Base-by-base conservation (phyloP, 768 basidiomycete species). In the Paxillus ammoniavirescens region DNA sequence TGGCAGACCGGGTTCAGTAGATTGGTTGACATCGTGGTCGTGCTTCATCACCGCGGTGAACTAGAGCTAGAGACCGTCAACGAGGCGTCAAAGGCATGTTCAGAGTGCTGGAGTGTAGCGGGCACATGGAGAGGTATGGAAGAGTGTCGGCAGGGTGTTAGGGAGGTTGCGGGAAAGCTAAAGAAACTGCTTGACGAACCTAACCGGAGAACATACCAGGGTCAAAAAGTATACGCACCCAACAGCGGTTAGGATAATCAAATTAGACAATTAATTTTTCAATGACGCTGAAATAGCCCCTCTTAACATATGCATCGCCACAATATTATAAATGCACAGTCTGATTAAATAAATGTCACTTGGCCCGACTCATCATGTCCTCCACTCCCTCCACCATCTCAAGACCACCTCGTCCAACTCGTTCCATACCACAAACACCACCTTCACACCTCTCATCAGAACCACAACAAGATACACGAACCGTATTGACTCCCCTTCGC, bases 81-180 rank as follows among this genome's bases (percentile, higher is more conserved):
- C 62, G 82, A 79, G 40, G 87, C 87, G 1, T 65, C 66, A 49
- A 65, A 64, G 61, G 75, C 81, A 13, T 90, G 89, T 61, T 87
- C 86, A 15, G 91, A 93, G 65, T 90, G 89, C 66, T 93, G 90
- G 90, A 82, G 77, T 14, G 81, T 83, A 2, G 81, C 84, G 0
- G 82, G 81, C 0, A 79, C 81, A 17, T 91, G 87, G 86, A 73
- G 79, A 30, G 86, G 82, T 14, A 70, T 91, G 56, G 82, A 82
- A 41, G 82, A 83, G 18, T 82, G 81, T 61, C 76, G 82, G 52
- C 81, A 81, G n/a, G 75, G 77, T 4, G 82, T 92, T 18, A 77
- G 79, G 37, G 78, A 74, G 35, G 78, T 83, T 30, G 89, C 85
- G 9, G 70, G 71, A 30, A 85, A 82, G 62, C 74, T 92, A 61